Evolutionary conservation across 129 eudicot genomes (phyloP).

Genomic region (Centrapalus pauciflorus): DNA sequence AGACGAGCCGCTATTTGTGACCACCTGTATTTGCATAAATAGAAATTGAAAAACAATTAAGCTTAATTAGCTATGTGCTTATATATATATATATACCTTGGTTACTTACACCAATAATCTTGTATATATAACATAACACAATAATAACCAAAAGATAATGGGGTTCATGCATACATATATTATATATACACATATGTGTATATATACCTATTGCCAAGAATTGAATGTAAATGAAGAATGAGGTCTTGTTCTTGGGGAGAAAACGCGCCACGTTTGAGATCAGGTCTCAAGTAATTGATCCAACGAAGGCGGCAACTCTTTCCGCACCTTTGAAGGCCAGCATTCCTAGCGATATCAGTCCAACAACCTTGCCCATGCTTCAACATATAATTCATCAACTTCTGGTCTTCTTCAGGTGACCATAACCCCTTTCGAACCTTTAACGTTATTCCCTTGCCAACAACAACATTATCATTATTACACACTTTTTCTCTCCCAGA

Average conservation of each 20-base stretch:
- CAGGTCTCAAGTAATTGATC: conserved; percentile 36
- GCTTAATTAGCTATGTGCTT: neutral
- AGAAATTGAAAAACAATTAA: neutral
- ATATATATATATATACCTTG: neutral
- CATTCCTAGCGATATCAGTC: conserved; percentile 75
- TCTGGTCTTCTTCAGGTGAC: conserved; percentile 94
- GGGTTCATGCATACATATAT: too few relatives aligned
- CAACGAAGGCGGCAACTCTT: conserved; percentile 44
- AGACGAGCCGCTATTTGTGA: conserved; percentile 33
- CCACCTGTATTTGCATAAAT: conserved; percentile 17
- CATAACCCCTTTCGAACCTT: conserved; percentile 82
- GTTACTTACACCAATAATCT: neutral
- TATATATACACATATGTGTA: neutral
- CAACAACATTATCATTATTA: conserved; percentile 12
- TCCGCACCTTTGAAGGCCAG: conserved; percentile 37
- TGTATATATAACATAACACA: too few relatives aligned
- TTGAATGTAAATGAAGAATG: conserved; percentile 28
- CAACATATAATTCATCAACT: conserved; percentile 77
- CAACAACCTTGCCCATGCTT: conserved; percentile 86
- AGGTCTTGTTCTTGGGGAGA: conserved; percentile 51
- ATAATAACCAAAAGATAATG: too few relatives aligned
- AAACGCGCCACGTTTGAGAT: conserved; percentile 30
- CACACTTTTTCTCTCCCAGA: conserved; percentile 23
- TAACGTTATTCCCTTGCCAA: conserved; percentile 10
- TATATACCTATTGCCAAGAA: conserved; percentile 35